Base-by-base conservation (phyloP, 2,329 filamentous ascomycete genomes). In the Ophiostoma perfectum region DNA sequence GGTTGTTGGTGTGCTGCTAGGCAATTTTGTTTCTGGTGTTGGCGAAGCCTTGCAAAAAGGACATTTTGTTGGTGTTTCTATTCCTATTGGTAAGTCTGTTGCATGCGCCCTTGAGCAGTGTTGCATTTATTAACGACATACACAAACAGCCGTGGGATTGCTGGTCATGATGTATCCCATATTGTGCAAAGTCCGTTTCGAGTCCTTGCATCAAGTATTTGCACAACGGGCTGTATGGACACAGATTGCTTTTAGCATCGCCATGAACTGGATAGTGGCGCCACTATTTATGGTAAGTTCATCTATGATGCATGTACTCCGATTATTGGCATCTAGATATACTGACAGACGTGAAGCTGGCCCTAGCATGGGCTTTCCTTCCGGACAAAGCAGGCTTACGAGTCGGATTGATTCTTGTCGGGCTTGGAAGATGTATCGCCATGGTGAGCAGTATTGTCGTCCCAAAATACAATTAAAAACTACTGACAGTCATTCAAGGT, bases 151-250 rank as follows among this genome's bases (percentile, higher is more conserved):
- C 0, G 80, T 96, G 64, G 92, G 92, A 0, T 79, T 96, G 0
- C 82, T 96, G 1, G 88, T 96, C 58, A 96, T 96, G 92, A 96
- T 96, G 91, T 96, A 95, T 75, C 93, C 92, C 0, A 96, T 96
- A 70, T 81, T 96, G 0, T 96, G 91, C 83, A 95, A 95, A 77
- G 90, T 96, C 5, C 86, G 86, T 55, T 95, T 87, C 77, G 92
- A 96, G 76, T 85, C 86, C 0, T 78, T 96, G 9, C 90, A 92
- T 76, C 79, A 84, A 2, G 80, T 92, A 4, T 84, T 95, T 69
- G 76, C 79, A 2, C 81, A 86, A 2, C 81, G 81, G 2, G 80
- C 81, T 0, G 80, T 96, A 2, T 96, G 91, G 92, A 85, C 86
- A 66, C 92, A 96, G 76, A 85, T 96, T n/a, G 80, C 76, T 0